A percentile compares a stretch with the other conserved stretches of the same genome.
These are phyloP conservation scores for Hyaloperonospora brassicae DNA, from an alignment of 352 stramenopile genomes.

Conservation along the genomic window DNA sequence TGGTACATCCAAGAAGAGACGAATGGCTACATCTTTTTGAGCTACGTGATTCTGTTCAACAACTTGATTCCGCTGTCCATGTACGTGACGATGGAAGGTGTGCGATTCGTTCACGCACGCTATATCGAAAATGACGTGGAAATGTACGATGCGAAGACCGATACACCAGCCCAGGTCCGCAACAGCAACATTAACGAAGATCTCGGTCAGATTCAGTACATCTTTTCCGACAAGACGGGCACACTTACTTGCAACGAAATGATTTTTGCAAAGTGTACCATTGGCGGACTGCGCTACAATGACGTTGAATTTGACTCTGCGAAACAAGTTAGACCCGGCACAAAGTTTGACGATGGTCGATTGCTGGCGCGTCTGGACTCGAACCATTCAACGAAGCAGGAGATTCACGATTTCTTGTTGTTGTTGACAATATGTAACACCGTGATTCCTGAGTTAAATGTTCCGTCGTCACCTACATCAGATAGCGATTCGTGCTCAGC, in stretches of 20 bases:
- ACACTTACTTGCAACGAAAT: slow-evolving; percentile 86
- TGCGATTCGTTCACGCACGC: slow-evolving; percentile 78
- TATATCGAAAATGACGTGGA: slow-evolving; percentile 83
- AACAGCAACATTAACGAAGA: slow-evolving; percentile 88
- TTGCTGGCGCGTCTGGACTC: slow-evolving; percentile 63
- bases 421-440: slow-evolving; percentile 85
- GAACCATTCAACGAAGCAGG: slow-evolving; percentile 75
- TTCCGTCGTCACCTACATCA: slow-evolving; percentile 20
- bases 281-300: slow-evolving; percentile 88
- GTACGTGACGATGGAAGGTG: slow-evolving; percentile 87
- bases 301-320: slow-evolving; percentile 59
- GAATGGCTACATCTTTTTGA: slow-evolving; percentile 85
- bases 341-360: slow-evolving; percentile 70
- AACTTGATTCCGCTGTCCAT: slow-evolving; percentile 84
- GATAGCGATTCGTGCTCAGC: slow-evolving; percentile 17
- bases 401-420: slow-evolving; percentile 82
- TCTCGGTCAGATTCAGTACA: slow-evolving; percentile 86
- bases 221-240: slow-evolving; percentile 86
- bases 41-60: slow-evolving; percentile 87
- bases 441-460: slow-evolving; percentile 64
- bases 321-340: slow-evolving; percentile 43
- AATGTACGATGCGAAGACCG: slow-evolving; percentile 67
- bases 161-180: slow-evolving; percentile 73
- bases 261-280: slow-evolving; percentile 89
- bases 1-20: slow-evolving; percentile 64